Conservation (phyloP, 805 yeast species). For the Candida tallmaniae region DNA sequence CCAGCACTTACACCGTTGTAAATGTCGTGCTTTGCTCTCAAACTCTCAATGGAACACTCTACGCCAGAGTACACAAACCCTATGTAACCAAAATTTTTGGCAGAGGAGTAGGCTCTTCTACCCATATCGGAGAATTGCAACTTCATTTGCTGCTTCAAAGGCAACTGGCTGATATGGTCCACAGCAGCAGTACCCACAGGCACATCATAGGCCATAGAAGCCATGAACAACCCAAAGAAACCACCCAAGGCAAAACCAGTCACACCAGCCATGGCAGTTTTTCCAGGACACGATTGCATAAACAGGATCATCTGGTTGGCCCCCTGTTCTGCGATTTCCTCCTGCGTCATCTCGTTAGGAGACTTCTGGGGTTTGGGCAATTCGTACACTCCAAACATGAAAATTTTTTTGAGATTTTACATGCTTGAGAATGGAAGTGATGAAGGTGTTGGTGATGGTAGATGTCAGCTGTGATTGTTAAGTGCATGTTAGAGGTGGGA, state of each 20-base stretch:
- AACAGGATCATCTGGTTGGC: conserved; percentile 77
- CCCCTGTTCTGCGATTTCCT: conserved; percentile 89
- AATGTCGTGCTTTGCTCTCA: conserved; percentile 86
- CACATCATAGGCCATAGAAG: conserved; percentile 75
- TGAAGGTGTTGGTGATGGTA: no score
- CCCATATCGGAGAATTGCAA: conserved; percentile 92
- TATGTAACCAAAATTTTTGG: conserved; percentile 90
- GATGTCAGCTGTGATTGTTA: no score
- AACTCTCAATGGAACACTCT: conserved; percentile 82
- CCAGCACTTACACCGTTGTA: conserved; percentile 93
- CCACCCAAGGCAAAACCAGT: conserved; percentile 95
- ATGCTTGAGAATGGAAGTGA: neutral
- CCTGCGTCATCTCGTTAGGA: conserved; percentile 66
- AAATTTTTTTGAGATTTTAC: neutral
- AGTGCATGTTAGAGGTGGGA: no score
- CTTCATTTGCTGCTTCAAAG: conserved; percentile 89
- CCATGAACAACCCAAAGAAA: conserved; percentile 93
- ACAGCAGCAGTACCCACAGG: conserved; percentile 57
- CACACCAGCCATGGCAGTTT: conserved; percentile 85
- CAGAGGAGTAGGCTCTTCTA: conserved; percentile 77
- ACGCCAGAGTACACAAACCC: conserved; percentile 91
- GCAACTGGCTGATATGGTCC: conserved; percentile 72
- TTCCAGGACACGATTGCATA: conserved; percentile 95
- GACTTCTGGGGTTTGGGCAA: conserved; percentile 31
- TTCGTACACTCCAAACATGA: conserved; percentile 37